These are phyloP conservation scores for Epichloe uncinata DNA, from an alignment of 2,329 filamentous ascomycete species.

Conservation along the genomic window DNA sequence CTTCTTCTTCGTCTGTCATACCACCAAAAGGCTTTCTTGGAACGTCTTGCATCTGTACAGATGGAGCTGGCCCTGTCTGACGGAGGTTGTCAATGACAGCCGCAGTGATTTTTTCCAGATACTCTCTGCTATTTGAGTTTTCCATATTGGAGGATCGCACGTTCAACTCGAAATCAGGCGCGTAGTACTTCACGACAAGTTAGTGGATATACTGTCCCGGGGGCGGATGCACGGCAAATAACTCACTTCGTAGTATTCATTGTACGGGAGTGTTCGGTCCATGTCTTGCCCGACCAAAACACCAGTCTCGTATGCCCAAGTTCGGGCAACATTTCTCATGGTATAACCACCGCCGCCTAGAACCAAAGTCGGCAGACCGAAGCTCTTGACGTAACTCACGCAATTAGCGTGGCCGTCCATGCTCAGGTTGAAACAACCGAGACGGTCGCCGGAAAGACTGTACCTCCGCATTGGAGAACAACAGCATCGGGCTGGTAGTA, in stretches of 20 bases:
- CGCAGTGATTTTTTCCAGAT: constrained; percentile 69
- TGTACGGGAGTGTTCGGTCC: constrained; percentile 75
- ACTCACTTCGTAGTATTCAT: constrained; percentile 77
- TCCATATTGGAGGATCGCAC: constrained; percentile 81
- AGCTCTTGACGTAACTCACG: constrained; percentile 80
- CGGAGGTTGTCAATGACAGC: constrained; percentile 76
- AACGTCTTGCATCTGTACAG: constrained; percentile 78
- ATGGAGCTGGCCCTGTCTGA: constrained; percentile 75
- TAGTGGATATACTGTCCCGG: constrained; percentile 6
- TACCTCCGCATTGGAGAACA: constrained; percentile 91
- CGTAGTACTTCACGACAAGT: constrained; percentile 60
- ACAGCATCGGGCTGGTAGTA: constrained; percentile 85
- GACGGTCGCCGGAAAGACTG: constrained; percentile 81
- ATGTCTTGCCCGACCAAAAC: constrained; percentile 74
- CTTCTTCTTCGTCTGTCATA: constrained; percentile 54
- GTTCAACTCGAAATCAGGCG: constrained; percentile 79
- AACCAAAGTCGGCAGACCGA: constrained; percentile 75
- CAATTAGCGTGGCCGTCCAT: constrained; percentile 94
- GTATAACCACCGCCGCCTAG: constrained; percentile 95
- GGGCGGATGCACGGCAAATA: neutral
- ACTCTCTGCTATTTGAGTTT: constrained; percentile 75
- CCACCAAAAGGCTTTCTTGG: constrained; percentile 48
- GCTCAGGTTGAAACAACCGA: constrained; percentile 95
- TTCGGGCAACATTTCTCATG: constrained; percentile 89
- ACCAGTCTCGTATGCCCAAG: constrained; percentile 95